phyloP scores from a whole-genome alignment of 1,284 basidiomycete genomes.

The Porodaedalea pini region DNA sequence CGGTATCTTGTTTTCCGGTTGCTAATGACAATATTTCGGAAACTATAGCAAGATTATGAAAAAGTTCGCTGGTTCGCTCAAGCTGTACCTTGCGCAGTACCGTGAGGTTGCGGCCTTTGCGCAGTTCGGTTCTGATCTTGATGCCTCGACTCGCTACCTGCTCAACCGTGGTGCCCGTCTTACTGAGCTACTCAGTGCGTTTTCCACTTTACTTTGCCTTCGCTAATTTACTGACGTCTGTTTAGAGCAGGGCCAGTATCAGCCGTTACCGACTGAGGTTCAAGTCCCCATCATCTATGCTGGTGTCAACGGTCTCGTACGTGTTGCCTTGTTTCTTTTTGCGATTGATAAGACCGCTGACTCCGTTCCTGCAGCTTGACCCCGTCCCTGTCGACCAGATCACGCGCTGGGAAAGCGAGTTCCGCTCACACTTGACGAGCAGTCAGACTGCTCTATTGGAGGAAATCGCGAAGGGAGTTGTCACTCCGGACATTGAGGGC shows the following conservation, averaged over 20 bases:
- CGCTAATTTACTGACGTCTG: slow-evolving; percentile 1
- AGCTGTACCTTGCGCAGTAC: slow-evolving; percentile 99
- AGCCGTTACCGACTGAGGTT: slow-evolving; percentile 87
- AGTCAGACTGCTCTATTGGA: slow-evolving; percentile 69
- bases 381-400: slow-evolving; percentile 93
- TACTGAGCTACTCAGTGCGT: slow-evolving; percentile 91
- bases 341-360: slow-evolving; percentile 13
- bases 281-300: slow-evolving; percentile 99
- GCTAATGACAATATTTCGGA: not conserved
- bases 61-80: slow-evolving; percentile 99
- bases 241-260: slow-evolving; percentile 95
- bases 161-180: slow-evolving; percentile 97
- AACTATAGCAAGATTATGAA: slow-evolving; percentile 90
- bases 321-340: slow-evolving; percentile 30
- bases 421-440: slow-evolving; percentile 78
- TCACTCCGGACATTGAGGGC: slow-evolving; percentile 86
- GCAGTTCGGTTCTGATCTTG: slow-evolving; percentile 99
- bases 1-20: not conserved
- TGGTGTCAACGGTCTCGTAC: slow-evolving; percentile 95
- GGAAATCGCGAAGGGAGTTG: slow-evolving; percentile 79
- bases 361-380: slow-evolving; percentile 58
- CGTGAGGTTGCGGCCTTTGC: slow-evolving; percentile 99
- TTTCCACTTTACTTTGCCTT: not conserved
- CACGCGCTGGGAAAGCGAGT: slow-evolving; percentile 88
- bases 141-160: slow-evolving; percentile 97